phyloP scores from a whole-genome alignment of 306 rosid species.

The Cicer judaicum region DNA sequence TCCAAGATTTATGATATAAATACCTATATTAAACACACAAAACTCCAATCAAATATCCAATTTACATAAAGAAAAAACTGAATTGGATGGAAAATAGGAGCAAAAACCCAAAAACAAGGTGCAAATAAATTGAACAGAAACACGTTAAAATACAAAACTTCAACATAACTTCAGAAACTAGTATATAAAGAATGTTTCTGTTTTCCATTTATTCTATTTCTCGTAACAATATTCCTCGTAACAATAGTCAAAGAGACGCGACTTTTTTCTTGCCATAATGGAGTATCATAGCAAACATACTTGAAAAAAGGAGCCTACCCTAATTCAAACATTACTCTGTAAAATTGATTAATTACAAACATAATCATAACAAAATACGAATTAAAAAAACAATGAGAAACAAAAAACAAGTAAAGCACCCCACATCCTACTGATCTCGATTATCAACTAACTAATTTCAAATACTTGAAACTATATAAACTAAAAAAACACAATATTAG shows the following conservation, averaged over 20 bases:
- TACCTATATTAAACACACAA: constrained; percentile 52
- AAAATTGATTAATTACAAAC: too few relatives aligned
- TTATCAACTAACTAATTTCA: neutral
- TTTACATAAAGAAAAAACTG: neutral
- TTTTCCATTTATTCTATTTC: too few relatives aligned
- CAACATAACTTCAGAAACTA: neutral
- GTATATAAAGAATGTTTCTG: too few relatives aligned
- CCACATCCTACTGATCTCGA: neutral
- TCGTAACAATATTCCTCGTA: too few relatives aligned
- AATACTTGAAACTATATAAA: neutral
- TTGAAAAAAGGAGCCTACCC: too few relatives aligned
- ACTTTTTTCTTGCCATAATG: too few relatives aligned
- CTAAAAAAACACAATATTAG: neutral
- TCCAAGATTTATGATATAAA: constrained; percentile 81
- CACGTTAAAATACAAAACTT: neutral
- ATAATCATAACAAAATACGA: too few relatives aligned
- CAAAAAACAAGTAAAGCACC: neutral
- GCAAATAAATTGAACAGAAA: neutral
- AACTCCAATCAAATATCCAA: neutral
- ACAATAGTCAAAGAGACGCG: too few relatives aligned
- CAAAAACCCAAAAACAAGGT: neutral
- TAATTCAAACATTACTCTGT: too few relatives aligned
- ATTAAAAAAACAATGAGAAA: neutral
- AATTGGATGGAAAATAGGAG: neutral
- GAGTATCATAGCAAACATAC: too few relatives aligned